Evolutionary conservation across 83 land plant genomes (phyloP).

Genomic region (Diphasiastrum complanatum): DNA sequence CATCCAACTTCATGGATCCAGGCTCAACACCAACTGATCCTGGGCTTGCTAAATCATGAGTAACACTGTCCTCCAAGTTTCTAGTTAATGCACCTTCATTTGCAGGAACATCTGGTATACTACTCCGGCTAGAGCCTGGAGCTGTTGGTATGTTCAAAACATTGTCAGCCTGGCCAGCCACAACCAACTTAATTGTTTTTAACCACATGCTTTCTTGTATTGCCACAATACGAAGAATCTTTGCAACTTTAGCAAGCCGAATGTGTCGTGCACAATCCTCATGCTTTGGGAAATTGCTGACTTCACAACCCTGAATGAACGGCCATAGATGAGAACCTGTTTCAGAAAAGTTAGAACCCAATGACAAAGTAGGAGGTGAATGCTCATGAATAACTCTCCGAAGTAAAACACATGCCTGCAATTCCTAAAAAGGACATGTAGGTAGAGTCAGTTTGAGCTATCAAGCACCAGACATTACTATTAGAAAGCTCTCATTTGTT

Average conservation of each 20-base stretch:
- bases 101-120: neutral
- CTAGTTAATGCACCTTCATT: slow-evolving; percentile 4
- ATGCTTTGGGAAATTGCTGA: slow-evolving; percentile 27
- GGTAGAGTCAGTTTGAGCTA: too few relatives aligned
- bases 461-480: too few relatives aligned
- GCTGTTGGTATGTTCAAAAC: slow-evolving; percentile 5
- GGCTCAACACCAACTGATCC: neutral
- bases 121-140: slow-evolving; percentile 7
- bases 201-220: slow-evolving; percentile 30
- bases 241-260: slow-evolving; percentile 17
- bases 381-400: too few relatives aligned
- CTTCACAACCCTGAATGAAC: slow-evolving; percentile 25
- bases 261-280: neutral
- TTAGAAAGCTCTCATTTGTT: too few relatives aligned
- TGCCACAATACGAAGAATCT: slow-evolving; percentile 22
- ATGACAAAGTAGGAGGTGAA: neutral
- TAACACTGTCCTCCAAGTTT: slow-evolving; percentile 5
- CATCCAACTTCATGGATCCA: neutral
- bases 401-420: too few relatives aligned
- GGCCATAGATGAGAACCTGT: slow-evolving; percentile 24
- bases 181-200: slow-evolving; percentile 12
- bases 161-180: neutral
- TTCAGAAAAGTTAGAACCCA: neutral
- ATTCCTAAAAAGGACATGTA: too few relatives aligned
- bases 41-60: neutral